Base-by-base conservation (phyloP, 345 rosid genomes). In the Hibiscus tridactylites region DNA sequence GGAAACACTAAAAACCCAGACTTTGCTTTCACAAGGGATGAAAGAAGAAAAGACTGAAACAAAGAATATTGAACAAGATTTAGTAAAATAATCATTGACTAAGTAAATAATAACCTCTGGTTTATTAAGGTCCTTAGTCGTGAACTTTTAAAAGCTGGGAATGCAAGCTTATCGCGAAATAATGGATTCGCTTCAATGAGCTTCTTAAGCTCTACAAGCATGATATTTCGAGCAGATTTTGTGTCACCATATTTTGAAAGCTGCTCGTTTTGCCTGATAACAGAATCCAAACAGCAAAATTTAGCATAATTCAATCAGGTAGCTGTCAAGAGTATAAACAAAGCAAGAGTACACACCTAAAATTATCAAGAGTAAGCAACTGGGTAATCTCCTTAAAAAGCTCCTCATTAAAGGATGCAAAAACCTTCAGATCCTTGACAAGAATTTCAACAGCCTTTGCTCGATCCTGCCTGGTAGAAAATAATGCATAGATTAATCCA, bases 201-300 rank as follows among this genome's bases (percentile, higher is more conserved):
- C 79, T 86, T 88, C 66, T 90, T 92, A 17, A 92, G 85, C 60
- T 88, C 92, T 6, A 57, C 76, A 68, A 90, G 84, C 96, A 92
- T 85, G 62, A 87, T 87, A 74, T 53, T 74, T 65, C 96, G 79
- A 75, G 96, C 96, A 3, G 92, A 85, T 77, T 86, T 88, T 15
- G 92, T 87, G 68, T 92, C 96, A 44, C 96, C 91, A 52, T 92
- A 90, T 76, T 86, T 88, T 0, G 97, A 90, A 63, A 92, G 92
- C 84, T 90, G 92, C 77, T 88, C 91, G 79, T 90, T 87, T 80
- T 88, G 84, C 85, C 97, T 92, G 84, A 77, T 50, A 19, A 69
- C 12, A 37, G 11, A 64, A 70, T 9, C 26, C 63, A 73, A 13
- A 58, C 21, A 46, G 70, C n/a, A 65, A 46, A 71, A 26, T 19